Evolutionary conservation across 1,139 yeast species (phyloP).

Genomic region (Nakaseomyces glabratus): DNA sequence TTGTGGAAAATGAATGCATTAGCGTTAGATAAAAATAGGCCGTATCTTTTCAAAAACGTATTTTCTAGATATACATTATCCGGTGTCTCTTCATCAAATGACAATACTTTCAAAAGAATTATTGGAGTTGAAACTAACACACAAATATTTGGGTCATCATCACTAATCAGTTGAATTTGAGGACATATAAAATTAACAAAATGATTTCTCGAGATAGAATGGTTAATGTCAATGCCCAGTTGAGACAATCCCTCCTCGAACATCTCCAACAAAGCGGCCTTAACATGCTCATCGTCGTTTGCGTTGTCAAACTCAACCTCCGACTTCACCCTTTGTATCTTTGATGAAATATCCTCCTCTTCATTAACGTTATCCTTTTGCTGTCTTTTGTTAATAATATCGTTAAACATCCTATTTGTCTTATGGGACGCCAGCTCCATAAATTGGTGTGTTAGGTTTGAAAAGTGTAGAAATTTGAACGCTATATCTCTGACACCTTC

Average conservation of each 20-base stretch:
- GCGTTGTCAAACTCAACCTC: slow-evolving; percentile 14
- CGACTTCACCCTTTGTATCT: slow-evolving; percentile 9
- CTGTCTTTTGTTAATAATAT: slow-evolving; percentile 15
- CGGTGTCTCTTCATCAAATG: slow-evolving; percentile 40
- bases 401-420: slow-evolving; percentile 21
- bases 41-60: slow-evolving; percentile 62
- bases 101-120: slow-evolving; percentile 57
- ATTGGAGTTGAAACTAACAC: slow-evolving; percentile 65
- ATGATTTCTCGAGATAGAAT: slow-evolving; percentile 52
- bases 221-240: slow-evolving; percentile 32
- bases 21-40: slow-evolving; percentile 58
- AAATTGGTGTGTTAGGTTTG: slow-evolving; percentile 47
- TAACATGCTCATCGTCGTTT: slow-evolving; percentile 10
- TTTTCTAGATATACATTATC: slow-evolving; percentile 43
- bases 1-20: slow-evolving; percentile 59
- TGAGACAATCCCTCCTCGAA: slow-evolving; percentile 48
- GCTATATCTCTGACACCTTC: slow-evolving; percentile 55
- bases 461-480: slow-evolving; percentile 51
- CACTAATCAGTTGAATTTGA: slow-evolving; percentile 72
- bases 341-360: slow-evolving; percentile 6
- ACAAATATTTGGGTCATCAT: slow-evolving; percentile 52
- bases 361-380: slow-evolving; percentile 8
- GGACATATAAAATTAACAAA: slow-evolving; percentile 71
- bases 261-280: slow-evolving; percentile 31
- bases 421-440: slow-evolving; percentile 26